Conservation (phyloP, 192 early-diverging fungal genomes). For the Coemansia sp. region DNA sequence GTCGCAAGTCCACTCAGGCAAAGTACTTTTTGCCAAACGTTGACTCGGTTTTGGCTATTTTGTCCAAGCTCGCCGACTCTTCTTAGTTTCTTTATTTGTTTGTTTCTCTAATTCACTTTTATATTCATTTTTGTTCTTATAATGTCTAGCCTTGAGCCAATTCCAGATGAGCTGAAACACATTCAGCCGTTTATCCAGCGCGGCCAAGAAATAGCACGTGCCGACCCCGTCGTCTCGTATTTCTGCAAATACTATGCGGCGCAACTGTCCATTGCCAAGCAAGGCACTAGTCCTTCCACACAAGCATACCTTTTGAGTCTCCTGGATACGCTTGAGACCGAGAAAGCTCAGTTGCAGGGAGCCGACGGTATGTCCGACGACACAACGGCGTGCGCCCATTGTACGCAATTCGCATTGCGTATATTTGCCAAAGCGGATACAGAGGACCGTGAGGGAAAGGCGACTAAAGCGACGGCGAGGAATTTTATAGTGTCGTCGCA, state of each 20-base stretch:
- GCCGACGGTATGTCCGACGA: slow-evolving; percentile 78
- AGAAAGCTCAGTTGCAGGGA: slow-evolving; percentile 63
- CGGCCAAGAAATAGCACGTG: slow-evolving; percentile 69
- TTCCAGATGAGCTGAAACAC: slow-evolving; percentile 66
- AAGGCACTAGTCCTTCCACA: slow-evolving; percentile 51
- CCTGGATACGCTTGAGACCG: slow-evolving; percentile 79
- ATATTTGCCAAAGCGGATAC: slow-evolving; percentile 90
- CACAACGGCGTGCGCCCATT: slow-evolving; percentile 70
- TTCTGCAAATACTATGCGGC: slow-evolving; percentile 90
- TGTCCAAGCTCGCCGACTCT: slow-evolving; percentile 25
- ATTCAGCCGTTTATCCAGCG: slow-evolving; percentile 81
- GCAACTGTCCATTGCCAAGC: slow-evolving; percentile 69
- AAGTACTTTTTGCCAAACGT: slow-evolving; percentile 79
- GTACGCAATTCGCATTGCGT: slow-evolving; percentile 86
- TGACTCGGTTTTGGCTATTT: slow-evolving; percentile 40
- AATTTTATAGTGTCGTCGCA: slow-evolving; percentile 85
- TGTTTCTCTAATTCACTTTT: slow-evolving; percentile 5
- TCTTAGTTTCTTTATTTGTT: not conserved
- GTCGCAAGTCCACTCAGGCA: slow-evolving; percentile 95
- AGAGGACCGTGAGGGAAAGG: slow-evolving; percentile 81
- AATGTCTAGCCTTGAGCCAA: slow-evolving; percentile 20
- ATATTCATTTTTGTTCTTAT: not conserved
- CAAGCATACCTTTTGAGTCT: slow-evolving; percentile 67
- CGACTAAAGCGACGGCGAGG: slow-evolving; percentile 82
- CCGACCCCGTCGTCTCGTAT: slow-evolving; percentile 90